These are phyloP conservation scores for Gaertneriomyces sp. DNA, from an alignment of 192 early-diverging fungal genomes.

Conservation along the genomic window DNA sequence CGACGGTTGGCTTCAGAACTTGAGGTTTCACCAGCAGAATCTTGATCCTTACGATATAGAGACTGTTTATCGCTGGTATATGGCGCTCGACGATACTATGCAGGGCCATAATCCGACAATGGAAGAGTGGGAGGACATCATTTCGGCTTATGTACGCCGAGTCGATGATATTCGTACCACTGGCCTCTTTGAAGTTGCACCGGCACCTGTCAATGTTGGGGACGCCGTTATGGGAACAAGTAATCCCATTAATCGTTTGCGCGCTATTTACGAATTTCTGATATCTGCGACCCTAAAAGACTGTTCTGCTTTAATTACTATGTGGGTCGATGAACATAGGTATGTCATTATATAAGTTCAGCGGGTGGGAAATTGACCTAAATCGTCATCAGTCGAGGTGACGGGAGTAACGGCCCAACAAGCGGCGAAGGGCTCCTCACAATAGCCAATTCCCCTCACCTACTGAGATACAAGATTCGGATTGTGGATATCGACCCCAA, in stretches of 20 bases:
- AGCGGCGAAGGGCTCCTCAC: constrained; percentile 1
- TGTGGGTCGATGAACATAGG: constrained; percentile 21
- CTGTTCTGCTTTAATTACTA: constrained; percentile 64
- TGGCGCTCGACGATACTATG: not conserved
- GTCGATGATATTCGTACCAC: not conserved
- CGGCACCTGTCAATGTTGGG: not conserved
- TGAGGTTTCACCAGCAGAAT: constrained; percentile 19
- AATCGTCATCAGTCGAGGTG: not conserved
- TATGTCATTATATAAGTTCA: not conserved
- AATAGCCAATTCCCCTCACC: not conserved
- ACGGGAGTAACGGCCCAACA: not conserved
- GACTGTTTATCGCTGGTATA: constrained; percentile 13
- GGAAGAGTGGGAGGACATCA: constrained; percentile 17
- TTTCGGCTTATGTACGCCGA: constrained; percentile 2
- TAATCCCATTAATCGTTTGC: constrained; percentile 29
- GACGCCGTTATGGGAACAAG: not conserved
- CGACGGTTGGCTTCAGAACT: constrained; percentile 8
- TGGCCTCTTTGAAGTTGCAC: too few relatives aligned
- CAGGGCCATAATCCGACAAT: constrained; percentile 6
- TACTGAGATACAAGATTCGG: constrained; percentile 44
- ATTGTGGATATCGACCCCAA: constrained; percentile 76
- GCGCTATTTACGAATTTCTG: constrained; percentile 61
- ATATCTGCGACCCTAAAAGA: constrained; percentile 75
- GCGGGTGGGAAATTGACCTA: not conserved
- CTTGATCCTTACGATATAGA: constrained; percentile 33